Base-by-base conservation (phyloP, 225 moss, liverwort and hornwort species). In the Bryum argenteum region DNA sequence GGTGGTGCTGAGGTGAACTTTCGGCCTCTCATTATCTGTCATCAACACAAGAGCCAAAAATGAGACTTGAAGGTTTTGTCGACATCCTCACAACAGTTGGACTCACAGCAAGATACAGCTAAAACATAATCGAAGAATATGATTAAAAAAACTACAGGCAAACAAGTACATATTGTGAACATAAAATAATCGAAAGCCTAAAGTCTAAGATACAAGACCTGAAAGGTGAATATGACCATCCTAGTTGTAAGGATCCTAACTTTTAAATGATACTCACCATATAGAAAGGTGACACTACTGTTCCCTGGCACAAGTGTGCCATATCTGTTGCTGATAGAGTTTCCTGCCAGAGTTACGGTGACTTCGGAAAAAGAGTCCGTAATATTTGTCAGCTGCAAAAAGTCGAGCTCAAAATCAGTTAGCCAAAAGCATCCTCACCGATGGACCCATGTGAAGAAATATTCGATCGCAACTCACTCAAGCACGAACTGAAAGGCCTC, bases 11-110 rank as follows among this genome's bases (percentile, higher is more conserved):
- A 93, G 65, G 58, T 71, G 79, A 65, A 89, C 91, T 76, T 80
- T 70, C 11, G 93, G 90, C 24, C 87, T 83, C 73, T 70, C 80
- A 74, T 51, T 82, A 75, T 93, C 95, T 95, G 89, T 65, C 67
- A 80, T 66, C 59, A 42, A 54, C 70, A 67, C 47, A 42, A 28
- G 6, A 42, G 47, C 67, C 56, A 65, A 61, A 66, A 76, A 39
- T 61, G 20, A 79, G 53, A 6, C 44, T 75, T 40, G 58, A 71
- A 19, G 24, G 19, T 38, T 47, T 24, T 26, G 1, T 33, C 15
- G 61, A 55, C 18, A 22, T 61, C 53, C 61, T 45, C 42, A 42
- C 23, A 54, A 38, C 45, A 28, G 22, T 59, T 6, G 42, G 19
- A 14, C 9, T 38, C 13, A 23, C 11, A 23, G n/a, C 21, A 37